Evolutionary conservation across 345 rosid genomes (phyloP), one percentile per base, ranked within the genome.

Genomic region (Aegle marmelos): DNA sequence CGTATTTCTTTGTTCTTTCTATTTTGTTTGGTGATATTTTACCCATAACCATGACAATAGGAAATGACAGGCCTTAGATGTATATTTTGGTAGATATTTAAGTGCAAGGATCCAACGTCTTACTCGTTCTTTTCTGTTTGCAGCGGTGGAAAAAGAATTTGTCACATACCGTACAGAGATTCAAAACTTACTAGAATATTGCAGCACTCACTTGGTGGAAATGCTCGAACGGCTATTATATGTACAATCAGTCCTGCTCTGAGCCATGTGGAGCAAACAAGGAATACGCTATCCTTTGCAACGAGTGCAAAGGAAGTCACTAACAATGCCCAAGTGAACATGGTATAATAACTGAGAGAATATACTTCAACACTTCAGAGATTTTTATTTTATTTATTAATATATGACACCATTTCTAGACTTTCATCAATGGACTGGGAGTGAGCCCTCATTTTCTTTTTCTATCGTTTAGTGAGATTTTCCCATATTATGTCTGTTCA

Each of bases 181-280:
- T 95, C 99, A 34, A 95, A 95, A 86, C 98, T 95, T 69, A 95
- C 99, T 50, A 84, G 99, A 70, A 93, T 95, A 82, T 84, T 95
- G 89, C 99, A 95, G 87, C 90, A 87, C 82, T 93, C 99, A 58
- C 92, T 95, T n/a, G 99, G 99, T 24, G 99, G 99, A 77, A 95
- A 95, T 87, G 97, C 98, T 63, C 91, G 94, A 69, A 95, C 99
- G 21, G 98, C 99, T 62, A 95, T 93, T 73, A 93, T 95, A 85
- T 95, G 99, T 75, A 95, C 99, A 24, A 83, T 93, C 81, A 91
- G 98, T 87, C 99, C 99, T 79, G 97, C 96, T 79, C 79, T 95
- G 80, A 91, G 98, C 83, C 98, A 92, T 59, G 87, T 93, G 80
- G 99, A 92, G 84, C 98, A 93, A 87, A 92, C 98, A 36, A 91